Conservation (phyloP, 352 stramenopile genomes). For the Pythium grandisporangium region DNA sequence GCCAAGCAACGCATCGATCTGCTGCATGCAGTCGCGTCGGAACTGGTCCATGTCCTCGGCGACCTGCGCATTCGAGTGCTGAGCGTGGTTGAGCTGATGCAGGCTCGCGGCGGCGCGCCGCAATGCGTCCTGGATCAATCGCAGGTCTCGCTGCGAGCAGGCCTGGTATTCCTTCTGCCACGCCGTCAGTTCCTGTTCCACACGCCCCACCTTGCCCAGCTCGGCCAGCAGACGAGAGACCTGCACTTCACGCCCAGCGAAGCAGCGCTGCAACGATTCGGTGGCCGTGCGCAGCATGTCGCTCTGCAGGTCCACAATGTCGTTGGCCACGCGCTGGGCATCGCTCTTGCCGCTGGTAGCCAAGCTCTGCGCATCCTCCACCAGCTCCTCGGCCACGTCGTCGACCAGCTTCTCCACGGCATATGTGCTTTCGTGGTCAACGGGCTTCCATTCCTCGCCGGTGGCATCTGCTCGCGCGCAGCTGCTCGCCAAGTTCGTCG, state of each 20-base stretch:
- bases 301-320: too few relatives aligned
- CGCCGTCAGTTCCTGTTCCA: conserved; percentile 25
- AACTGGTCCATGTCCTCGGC: conserved; percentile 30
- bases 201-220: conserved; percentile 21
- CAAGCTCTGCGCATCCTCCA: too few relatives aligned
- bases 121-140: conserved; percentile 38
- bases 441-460: too few relatives aligned
- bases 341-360: too few relatives aligned
- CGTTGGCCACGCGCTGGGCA: too few relatives aligned
- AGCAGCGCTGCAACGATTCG: conserved; percentile 24
- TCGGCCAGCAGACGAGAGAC: conserved; percentile 25
- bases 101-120: conserved; percentile 41
- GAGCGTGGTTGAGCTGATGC: conserved; percentile 31
- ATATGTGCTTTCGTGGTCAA: too few relatives aligned
- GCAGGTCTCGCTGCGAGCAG: conserved; percentile 30
- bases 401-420: too few relatives aligned
- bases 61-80: conserved; percentile 20
- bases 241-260: conserved; percentile 22
- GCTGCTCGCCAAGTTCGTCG: too few relatives aligned
- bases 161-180: conserved; percentile 41
- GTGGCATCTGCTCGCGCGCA: too few relatives aligned
- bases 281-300: conserved; percentile 28
- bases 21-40: conserved; percentile 24
- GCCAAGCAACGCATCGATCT: conserved; percentile 33
- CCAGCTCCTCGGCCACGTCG: too few relatives aligned